Conservation (phyloP, 2,329 filamentous ascomycete genomes). For the Aureobasidium sp. region DNA sequence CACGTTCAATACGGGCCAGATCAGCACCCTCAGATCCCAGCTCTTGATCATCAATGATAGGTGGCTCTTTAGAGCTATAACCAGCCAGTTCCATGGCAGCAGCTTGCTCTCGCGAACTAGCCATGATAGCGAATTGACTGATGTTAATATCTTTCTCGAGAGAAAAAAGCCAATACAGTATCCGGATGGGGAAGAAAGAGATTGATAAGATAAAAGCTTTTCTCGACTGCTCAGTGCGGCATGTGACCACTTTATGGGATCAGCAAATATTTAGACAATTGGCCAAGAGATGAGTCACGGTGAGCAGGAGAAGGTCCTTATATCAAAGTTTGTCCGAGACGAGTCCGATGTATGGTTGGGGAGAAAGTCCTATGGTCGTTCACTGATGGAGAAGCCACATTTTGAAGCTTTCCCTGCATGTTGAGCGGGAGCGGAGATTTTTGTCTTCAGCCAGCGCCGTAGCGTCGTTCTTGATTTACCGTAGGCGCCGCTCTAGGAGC, state of each 20-base stretch:
- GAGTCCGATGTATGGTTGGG: background rate
- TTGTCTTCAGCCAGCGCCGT: constrained; percentile 2
- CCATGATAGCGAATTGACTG: background rate
- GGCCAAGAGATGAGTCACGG: background rate
- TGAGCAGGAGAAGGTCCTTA: background rate
- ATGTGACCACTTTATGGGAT: background rate
- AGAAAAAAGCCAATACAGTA: background rate
- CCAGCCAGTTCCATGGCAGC: constrained; percentile 5
- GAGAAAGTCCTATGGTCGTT: background rate
- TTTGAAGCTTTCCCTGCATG: background rate
- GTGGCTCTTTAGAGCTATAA: background rate
- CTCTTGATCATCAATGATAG: constrained; percentile 11
- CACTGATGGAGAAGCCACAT: background rate
- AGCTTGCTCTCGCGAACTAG: background rate
- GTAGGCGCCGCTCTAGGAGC: background rate
- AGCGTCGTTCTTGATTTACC: constrained; percentile 1
- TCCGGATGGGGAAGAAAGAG: background rate
- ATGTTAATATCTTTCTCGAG: background rate
- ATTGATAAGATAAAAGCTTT: constrained; percentile 9
- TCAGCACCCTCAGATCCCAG: constrained; percentile 6
- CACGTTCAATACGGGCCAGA: constrained; percentile 14
- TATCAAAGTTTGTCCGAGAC: constrained; percentile 6
- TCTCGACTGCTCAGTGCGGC: background rate
- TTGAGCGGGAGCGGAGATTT: constrained; percentile 5
- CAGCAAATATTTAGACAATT: background rate